phyloP scores from a whole-genome alignment of 768 basidiomycete species.

The Lentinus tigrinus region DNA sequence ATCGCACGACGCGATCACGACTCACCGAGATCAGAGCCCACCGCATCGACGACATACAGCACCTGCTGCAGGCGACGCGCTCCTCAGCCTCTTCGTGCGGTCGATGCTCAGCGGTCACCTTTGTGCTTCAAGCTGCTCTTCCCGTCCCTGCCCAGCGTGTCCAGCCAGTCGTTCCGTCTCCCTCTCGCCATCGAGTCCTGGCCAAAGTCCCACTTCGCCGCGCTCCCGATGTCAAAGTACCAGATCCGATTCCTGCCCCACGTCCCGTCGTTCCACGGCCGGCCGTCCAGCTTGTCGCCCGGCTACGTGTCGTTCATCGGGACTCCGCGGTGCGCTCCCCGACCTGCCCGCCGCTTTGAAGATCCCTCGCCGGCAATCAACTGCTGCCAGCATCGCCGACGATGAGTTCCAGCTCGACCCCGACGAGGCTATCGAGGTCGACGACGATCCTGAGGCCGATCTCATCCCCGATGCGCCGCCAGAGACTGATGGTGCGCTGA shows the following conservation, averaged over 20 bases:
- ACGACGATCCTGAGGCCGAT: no score
- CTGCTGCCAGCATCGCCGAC: no score
- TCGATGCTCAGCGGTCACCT: constrained; percentile 52
- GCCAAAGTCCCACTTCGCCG: constrained; percentile 66
- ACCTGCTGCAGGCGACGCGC: constrained; percentile 82
- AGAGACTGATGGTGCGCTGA: no score
- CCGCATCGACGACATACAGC: constrained; percentile 83
- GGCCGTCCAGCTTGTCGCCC: constrained; percentile 51
- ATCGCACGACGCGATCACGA: constrained; percentile 31
- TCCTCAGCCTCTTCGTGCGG: constrained; percentile 56
- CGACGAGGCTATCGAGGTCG: no score
- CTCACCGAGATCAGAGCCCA: constrained; percentile 66
- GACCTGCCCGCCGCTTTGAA: no score
- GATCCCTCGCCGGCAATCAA: no score
- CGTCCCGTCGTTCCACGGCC: constrained; percentile 85
- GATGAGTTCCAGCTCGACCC: no score
- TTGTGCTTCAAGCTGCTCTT: constrained; percentile 47
- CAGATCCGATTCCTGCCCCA: constrained; percentile 80
- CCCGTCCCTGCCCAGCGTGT: constrained; percentile 34
- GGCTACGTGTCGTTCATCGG: constrained; percentile 60
- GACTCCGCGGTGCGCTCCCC: no score
- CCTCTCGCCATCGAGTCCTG: constrained; percentile 44
- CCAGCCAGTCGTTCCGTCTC: constrained; percentile 34
- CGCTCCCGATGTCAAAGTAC: constrained; percentile 76
- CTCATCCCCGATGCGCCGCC: no score